A percentile compares a stretch with the other conserved stretches of the same genome.
Conservation (phyloP, 805 yeast genomes). For the Zygoascus bituminiphila region DNA sequence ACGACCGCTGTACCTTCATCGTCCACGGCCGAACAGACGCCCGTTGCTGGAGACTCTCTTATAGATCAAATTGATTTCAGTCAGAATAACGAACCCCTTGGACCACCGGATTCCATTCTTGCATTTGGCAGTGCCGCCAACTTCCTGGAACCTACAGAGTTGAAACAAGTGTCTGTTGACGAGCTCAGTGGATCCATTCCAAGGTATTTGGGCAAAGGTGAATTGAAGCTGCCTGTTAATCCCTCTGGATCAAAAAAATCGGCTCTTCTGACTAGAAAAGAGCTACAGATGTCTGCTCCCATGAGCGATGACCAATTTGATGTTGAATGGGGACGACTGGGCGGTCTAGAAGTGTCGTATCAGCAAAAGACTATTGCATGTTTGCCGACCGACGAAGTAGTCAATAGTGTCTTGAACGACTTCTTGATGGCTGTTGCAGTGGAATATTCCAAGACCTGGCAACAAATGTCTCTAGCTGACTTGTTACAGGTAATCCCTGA, state of each 20-base stretch:
- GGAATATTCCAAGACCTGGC: not conserved
- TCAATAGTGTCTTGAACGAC: slow-evolving; percentile 20
- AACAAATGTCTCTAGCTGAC: not conserved
- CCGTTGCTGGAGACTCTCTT: slow-evolving; percentile 36
- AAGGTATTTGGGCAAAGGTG: slow-evolving; percentile 14
- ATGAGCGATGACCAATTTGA: slow-evolving; percentile 49
- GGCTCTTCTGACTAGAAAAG: not conserved
- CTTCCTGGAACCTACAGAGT: slow-evolving; percentile 18
- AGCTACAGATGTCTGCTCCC: slow-evolving; percentile 24
- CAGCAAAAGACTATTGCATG: slow-evolving; percentile 23
- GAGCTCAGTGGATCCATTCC: slow-evolving; percentile 14
- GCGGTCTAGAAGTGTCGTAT: slow-evolving; percentile 43
- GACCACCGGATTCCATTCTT: slow-evolving; percentile 1
- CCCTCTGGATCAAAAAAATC: not conserved
- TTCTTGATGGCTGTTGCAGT: slow-evolving; percentile 11
- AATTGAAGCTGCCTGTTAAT: not conserved
- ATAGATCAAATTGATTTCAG: not conserved
- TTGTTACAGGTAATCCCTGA: slow-evolving; percentile 4
- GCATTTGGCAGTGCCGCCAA: slow-evolving; percentile 22
- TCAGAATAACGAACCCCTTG: not conserved
- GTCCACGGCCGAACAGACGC: slow-evolving; percentile 78
- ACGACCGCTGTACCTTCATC: not conserved
- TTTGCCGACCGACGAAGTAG: slow-evolving; percentile 23
- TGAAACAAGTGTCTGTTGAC: not conserved
- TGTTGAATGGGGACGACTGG: slow-evolving; percentile 40